Evolutionary conservation across 2,329 filamentous ascomycete species (phyloP), one percentile per base, ranked within the genome.

Genomic region (Colletotrichum zoysiae): DNA sequence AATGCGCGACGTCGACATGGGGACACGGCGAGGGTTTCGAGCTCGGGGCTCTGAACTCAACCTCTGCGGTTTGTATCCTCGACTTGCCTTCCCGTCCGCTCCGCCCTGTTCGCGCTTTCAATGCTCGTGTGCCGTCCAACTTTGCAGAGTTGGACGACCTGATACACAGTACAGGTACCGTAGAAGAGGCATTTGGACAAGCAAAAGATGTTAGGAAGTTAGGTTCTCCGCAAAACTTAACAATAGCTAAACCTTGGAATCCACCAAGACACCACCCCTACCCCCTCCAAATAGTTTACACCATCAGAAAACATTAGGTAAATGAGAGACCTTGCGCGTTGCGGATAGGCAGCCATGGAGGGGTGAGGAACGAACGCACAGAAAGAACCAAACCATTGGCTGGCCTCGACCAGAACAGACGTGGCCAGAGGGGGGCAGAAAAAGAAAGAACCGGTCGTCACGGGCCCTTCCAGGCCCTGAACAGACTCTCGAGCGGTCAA

Each of bases 141-240:
- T 26, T 42, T 57, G 33, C 33, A 20, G 20, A 23, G 11, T 38
- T n/a, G 33, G 3, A 1, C 20, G 6, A 30, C 9, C 20, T 33
- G 18, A 5, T 5, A 38, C 20, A 56, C 11, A 56, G 30, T 14
- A 38, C 11, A 12, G 12, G 14, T 16, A 23, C 38, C 5, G 44
- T 30, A 48, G n/a, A 23, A 23, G 33, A 33, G 33, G 46, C 3
- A 5, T 23, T 18, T 50, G 6, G 59, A 16, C 18, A 35, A 64
- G 26, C 50, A 26, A 23, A 58, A n/a, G 38, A 40, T 33, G 62
- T 46, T 33, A 62, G 35, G 55, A 30, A 23, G 48, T 64, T 59
- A 70, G 46, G 55, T 70, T 70, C 67, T 46, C 26, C 55, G 53
- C 46, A 44, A 42, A 51, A 59, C 44, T 53, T 30, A 60, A 67